phyloP scores from a whole-genome alignment of 2,329 filamentous ascomycete genomes.

The Penicillium capsulatum region DNA sequence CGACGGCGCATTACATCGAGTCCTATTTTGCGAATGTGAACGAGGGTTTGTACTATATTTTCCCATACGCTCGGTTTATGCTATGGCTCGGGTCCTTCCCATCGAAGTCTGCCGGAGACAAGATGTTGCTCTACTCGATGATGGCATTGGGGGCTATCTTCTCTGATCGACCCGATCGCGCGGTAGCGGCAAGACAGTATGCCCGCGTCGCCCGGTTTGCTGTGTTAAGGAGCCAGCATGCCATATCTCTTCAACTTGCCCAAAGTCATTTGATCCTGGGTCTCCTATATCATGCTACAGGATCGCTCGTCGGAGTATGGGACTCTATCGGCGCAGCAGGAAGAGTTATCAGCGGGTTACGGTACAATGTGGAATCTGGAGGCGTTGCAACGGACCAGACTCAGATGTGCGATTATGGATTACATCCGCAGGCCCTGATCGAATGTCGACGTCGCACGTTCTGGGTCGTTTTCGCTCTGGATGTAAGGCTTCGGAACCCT shows the following conservation, averaged over 20 bases:
- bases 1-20: constrained; percentile 51
- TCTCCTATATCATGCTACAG: constrained; percentile 61
- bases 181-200: constrained; percentile 47
- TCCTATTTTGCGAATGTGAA: constrained; percentile 58
- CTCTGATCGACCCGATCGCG: constrained; percentile 45
- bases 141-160: constrained; percentile 57
- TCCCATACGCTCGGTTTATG: constrained; percentile 52
- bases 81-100: constrained; percentile 50
- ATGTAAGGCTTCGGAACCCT: constrained; percentile 45
- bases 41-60: constrained; percentile 53
- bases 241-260: constrained; percentile 59
- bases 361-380: constrained; percentile 60
- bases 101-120: constrained; percentile 52
- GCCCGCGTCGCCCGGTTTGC: constrained; percentile 57
- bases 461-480: constrained; percentile 67
- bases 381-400: constrained; percentile 46
- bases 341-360: constrained; percentile 56
- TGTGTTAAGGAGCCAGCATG: constrained; percentile 49
- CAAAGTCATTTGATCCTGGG: constrained; percentile 65
- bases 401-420: constrained; percentile 52
- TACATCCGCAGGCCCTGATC: constrained; percentile 55
- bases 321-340: constrained; percentile 62
- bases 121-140: constrained; percentile 59
- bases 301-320: constrained; percentile 57
- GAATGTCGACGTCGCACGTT: constrained; percentile 68